Conservation (phyloP, 306 rosid species). For the Trifolium fragiferum region DNA sequence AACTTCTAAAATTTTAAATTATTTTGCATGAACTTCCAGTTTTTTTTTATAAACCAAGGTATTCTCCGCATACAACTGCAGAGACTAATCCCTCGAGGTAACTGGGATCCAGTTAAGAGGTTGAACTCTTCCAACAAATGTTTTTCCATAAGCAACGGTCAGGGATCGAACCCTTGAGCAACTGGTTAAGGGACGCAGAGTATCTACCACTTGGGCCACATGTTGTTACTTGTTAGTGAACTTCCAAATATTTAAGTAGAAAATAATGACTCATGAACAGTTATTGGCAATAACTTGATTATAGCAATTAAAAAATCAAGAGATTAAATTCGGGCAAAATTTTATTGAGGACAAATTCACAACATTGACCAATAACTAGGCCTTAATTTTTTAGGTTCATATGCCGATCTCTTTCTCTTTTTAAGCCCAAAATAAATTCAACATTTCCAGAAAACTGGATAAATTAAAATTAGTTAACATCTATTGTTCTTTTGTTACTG, state of each 20-base stretch:
- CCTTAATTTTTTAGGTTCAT: not conserved
- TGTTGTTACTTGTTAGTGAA: not conserved
- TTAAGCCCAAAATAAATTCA: slow-evolving; percentile 8
- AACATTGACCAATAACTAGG: not conserved
- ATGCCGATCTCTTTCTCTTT: not conserved
- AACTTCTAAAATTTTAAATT: slow-evolving; percentile 10
- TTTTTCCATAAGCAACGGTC: no score
- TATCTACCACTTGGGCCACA: no score
- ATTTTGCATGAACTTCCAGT: slow-evolving; percentile 1
- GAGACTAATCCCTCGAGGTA: no score
- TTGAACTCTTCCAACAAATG: no score
- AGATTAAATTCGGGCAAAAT: not conserved
- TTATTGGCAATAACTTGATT: not conserved
- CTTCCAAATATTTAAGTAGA: not conserved
- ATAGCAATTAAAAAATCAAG: not conserved
- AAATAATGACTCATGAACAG: not conserved
- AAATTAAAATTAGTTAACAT: slow-evolving; percentile 1
- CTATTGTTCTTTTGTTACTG: not conserved
- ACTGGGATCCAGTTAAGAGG: no score
- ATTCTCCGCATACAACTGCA: no score
- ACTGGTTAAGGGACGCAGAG: no score
- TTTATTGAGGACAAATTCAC: not conserved
- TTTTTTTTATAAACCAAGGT: no score
- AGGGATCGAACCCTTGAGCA: no score
- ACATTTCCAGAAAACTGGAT: not conserved